Evolutionary conservation across 805 yeast genomes (phyloP).

Genomic region (Saturnispora besseyi): DNA sequence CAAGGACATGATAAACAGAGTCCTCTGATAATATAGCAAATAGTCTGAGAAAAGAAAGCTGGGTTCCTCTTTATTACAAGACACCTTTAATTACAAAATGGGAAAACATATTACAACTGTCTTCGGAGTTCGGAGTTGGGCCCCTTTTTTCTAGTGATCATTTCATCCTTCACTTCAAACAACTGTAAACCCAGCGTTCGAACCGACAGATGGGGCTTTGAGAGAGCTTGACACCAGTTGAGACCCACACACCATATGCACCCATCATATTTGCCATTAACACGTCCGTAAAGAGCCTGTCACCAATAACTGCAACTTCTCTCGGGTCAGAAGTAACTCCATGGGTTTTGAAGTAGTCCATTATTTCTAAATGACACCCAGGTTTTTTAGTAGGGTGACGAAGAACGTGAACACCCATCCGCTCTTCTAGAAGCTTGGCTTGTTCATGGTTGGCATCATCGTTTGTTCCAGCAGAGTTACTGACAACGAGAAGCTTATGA

Average conservation of each 20-base stretch:
- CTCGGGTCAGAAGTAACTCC: constrained; percentile 38
- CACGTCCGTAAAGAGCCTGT: constrained; percentile 82
- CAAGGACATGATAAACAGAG: not conserved
- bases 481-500: constrained; percentile 62
- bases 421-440: constrained; percentile 52
- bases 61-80: not conserved
- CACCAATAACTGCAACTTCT: constrained; percentile 84
- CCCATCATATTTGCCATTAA: constrained; percentile 95
- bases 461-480: constrained; percentile 87
- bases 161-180: not conserved
- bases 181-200: constrained; percentile 34
- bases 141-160: not conserved
- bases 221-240: constrained; percentile 61
- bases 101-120: not conserved
- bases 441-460: constrained; percentile 56
- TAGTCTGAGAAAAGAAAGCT: not conserved
- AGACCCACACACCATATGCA: constrained; percentile 72
- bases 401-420: constrained; percentile 61
- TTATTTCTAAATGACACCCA: constrained; percentile 64
- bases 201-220: constrained; percentile 41
- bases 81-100: not conserved
- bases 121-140: not conserved
- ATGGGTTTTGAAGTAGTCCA: constrained; percentile 45
- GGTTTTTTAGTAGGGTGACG: constrained; percentile 74
- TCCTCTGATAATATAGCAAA: not conserved